These are phyloP conservation scores for Plasmodium knowlesi DNA, from an alignment of 169 alveolate species.

Conservation along the genomic window DNA sequence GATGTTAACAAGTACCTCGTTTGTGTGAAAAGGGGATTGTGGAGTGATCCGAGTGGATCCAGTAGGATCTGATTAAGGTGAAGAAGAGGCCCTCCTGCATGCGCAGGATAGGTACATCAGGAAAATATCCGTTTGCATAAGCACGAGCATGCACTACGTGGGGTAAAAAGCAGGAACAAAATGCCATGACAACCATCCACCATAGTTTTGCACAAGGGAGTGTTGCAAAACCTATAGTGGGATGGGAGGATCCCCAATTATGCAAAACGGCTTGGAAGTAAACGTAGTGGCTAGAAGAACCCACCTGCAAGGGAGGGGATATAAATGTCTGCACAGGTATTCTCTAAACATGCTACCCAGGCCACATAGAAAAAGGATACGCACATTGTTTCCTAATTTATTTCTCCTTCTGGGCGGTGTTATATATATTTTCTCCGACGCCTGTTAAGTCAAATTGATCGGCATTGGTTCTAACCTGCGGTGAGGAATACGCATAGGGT, in stretches of 20 bases:
- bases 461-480: slow-evolving; percentile 22
- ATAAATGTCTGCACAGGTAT: not conserved
- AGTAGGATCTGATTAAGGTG: not conserved
- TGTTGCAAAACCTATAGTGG: not conserved
- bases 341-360: not conserved
- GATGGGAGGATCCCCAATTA: not conserved
- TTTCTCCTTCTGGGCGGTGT: slow-evolving; percentile 31
- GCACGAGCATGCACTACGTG: not conserved
- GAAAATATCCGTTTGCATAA: not conserved
- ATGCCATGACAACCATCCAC: not conserved
- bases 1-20: not conserved
- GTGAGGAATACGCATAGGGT: not conserved
- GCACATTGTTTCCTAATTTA: not conserved
- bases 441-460: slow-evolving; percentile 53
- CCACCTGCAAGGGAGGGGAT: not conserved
- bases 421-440: slow-evolving; percentile 58
- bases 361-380: not conserved
- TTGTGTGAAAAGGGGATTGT: not conserved
- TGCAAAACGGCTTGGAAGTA: not conserved
- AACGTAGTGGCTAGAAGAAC: not conserved
- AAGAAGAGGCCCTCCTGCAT: not conserved
- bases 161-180: not conserved
- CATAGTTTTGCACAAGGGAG: not conserved
- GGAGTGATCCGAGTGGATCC: not conserved
- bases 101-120: not conserved